Conservation (phyloP, 2,329 filamentous ascomycete genomes). For the Aspergillus sp. region DNA sequence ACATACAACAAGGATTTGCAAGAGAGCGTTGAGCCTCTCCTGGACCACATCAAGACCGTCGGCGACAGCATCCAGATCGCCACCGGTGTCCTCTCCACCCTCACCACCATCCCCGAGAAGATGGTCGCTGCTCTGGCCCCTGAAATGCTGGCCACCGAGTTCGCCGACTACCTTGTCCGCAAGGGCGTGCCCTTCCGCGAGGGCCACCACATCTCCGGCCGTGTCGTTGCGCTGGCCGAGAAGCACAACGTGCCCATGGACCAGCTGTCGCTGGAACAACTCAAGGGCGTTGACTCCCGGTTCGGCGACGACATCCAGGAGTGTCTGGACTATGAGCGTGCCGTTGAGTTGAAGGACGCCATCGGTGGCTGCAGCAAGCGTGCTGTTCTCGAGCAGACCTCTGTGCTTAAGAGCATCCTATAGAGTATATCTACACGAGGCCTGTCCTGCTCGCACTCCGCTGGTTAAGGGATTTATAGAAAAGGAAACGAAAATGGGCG, state of each 20-base stretch:
- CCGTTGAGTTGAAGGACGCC: constrained; percentile 75
- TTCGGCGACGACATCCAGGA: constrained; percentile 70
- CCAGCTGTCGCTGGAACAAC: constrained; percentile 64
- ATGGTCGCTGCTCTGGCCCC: constrained; percentile 78
- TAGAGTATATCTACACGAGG: constrained; percentile 8
- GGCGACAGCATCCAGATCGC: constrained; percentile 80
- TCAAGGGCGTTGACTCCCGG: constrained; percentile 66
- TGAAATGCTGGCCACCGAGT: constrained; percentile 72
- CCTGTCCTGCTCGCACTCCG: background rate
- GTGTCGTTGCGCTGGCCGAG: constrained; percentile 71
- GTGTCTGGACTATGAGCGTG: constrained; percentile 77
- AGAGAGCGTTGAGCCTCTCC: constrained; percentile 80
- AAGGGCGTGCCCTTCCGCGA: constrained; percentile 72
- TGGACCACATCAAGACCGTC: constrained; percentile 80
- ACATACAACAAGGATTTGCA: constrained; percentile 95
- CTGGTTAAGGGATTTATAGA: background rate
- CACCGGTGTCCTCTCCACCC: constrained; percentile 73
- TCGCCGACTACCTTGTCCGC: constrained; percentile 50
- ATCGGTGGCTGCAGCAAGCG: constrained; percentile 76
- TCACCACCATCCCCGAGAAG: constrained; percentile 67
- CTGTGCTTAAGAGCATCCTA: constrained; percentile 59
- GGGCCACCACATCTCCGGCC: constrained; percentile 75
- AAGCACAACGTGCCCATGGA: constrained; percentile 67
- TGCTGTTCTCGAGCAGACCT: constrained; percentile 68
- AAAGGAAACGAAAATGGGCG: background rate